phyloP scores from a whole-genome alignment of 192 early-diverging fungal species.

The Pilaira anomala region DNA sequence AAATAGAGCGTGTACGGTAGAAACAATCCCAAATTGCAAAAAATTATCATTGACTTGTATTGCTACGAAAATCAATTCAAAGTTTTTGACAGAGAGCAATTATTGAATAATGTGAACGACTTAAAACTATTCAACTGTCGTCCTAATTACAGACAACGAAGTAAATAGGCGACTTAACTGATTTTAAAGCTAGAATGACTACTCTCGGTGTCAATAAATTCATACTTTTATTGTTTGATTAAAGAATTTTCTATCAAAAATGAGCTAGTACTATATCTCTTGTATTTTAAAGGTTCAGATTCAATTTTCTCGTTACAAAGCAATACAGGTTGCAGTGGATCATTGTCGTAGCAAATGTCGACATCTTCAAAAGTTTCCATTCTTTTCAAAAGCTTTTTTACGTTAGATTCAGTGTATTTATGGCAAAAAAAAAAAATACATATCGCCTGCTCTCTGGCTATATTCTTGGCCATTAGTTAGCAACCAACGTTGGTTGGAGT shows the following conservation, averaged over 20 bases:
- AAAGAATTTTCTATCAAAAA: background rate
- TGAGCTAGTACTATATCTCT: conserved; percentile 3
- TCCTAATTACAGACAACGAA: too few species aligned
- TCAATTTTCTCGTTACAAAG: conserved; percentile 1
- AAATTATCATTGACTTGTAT: background rate
- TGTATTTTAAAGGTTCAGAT: conserved; percentile 8
- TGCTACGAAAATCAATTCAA: conserved; percentile 4
- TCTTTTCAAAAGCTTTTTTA: conserved; percentile 13
- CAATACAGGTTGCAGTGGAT: background rate
- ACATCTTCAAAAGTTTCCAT: conserved; percentile 13
- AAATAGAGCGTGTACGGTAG: too few species aligned
- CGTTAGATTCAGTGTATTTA: conserved; percentile 11
- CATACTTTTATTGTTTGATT: too few species aligned
- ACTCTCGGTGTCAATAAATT: too few species aligned
- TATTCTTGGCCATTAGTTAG: too few species aligned
- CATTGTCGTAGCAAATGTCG: conserved; percentile 10
- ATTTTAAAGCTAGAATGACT: too few species aligned
- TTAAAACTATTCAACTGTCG: too few species aligned
- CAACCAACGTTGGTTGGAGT: too few species aligned
- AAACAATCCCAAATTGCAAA: background rate
- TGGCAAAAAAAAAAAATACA: conserved; percentile 4
- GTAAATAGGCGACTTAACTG: too few species aligned
- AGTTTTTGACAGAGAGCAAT: background rate
- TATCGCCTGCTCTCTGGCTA: background rate
- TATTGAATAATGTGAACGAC: background rate